Percentiles rank a stretch among this genome's conserved stretches.
Evolutionary conservation across 2,329 filamentous ascomycete species (phyloP).

Genomic region (Alternaria alternata): DNA sequence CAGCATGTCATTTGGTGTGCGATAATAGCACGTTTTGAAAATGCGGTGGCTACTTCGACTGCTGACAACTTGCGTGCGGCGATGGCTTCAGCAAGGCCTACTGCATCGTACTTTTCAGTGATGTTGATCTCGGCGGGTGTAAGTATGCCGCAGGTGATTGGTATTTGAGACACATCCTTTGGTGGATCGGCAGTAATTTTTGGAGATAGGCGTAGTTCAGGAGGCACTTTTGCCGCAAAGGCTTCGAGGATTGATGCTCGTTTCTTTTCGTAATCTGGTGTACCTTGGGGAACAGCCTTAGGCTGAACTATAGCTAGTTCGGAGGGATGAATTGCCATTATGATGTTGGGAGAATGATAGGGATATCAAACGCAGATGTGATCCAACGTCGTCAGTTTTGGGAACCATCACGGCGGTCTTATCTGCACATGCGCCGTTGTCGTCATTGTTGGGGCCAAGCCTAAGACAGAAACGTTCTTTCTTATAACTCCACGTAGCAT

Average conservation of each 20-base stretch:
- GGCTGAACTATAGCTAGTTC: conserved; percentile 20
- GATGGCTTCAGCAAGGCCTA: conserved; percentile 53
- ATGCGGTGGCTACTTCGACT: conserved; percentile 48
- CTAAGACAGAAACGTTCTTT: not conserved
- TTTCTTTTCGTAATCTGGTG: conserved; percentile 27
- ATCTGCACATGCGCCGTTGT: not conserved
- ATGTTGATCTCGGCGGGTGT: conserved; percentile 57
- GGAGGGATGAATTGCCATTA: conserved; percentile 8
- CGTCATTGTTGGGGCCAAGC: not conserved
- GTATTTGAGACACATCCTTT: conserved; percentile 28
- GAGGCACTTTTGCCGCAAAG: conserved; percentile 25
- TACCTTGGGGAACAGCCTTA: conserved; percentile 25
- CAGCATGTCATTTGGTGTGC: conserved; percentile 29
- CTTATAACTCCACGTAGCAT: not conserved
- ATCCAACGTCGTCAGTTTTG: not conserved
- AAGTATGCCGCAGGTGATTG: conserved; percentile 54
- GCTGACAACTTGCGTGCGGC: conserved; percentile 48
- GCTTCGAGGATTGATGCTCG: conserved; percentile 22
- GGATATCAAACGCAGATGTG: not conserved
- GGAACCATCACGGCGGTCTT: not conserved
- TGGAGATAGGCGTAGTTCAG: conserved; percentile 18
- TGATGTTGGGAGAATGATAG: not conserved
- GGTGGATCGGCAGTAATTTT: conserved; percentile 23
- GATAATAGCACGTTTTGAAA: conserved; percentile 31
- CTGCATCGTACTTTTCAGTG: conserved; percentile 58